Percentiles rank a stretch among this genome's conserved stretches.
phyloP scores from a whole-genome alignment of 768 basidiomycete genomes.

The Psilocybe azurescens region DNA sequence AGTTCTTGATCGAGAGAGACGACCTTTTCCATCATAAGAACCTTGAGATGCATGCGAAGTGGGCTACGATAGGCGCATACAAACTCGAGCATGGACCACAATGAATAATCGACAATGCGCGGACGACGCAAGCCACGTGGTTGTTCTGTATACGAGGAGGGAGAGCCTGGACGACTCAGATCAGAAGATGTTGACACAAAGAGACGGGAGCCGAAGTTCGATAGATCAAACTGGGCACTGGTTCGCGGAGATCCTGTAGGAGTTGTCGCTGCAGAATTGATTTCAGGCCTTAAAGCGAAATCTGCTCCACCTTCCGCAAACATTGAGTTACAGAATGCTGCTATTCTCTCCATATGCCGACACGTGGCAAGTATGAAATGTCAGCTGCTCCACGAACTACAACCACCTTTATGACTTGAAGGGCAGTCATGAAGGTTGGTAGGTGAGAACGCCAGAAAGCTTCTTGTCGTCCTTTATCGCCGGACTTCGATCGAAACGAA shows the following conservation, averaged over 20 bases:
- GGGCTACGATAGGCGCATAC: slow-evolving; percentile 67
- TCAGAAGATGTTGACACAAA: slow-evolving; percentile 31
- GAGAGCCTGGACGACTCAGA: slow-evolving; percentile 30
- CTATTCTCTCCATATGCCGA: slow-evolving; percentile 69
- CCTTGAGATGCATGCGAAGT: slow-evolving; percentile 66
- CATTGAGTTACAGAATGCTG: slow-evolving; percentile 51
- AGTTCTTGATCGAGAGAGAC: slow-evolving; percentile 58
- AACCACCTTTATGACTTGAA: slow-evolving; percentile 74
- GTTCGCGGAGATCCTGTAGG: slow-evolving; percentile 56
- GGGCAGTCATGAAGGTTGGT: slow-evolving; percentile 50
- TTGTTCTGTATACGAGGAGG: slow-evolving; percentile 22
- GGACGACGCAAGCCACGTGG: slow-evolving; percentile 39
- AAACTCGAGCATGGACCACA: slow-evolving; percentile 77
- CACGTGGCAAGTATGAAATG: slow-evolving; percentile 50
- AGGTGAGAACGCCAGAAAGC: slow-evolving; percentile 37
- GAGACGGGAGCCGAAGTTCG: slow-evolving; percentile 22
- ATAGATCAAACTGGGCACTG: slow-evolving; percentile 43
- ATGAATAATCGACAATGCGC: slow-evolving; percentile 69
- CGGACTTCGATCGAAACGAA: slow-evolving; percentile 47
- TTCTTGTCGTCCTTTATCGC: slow-evolving; percentile 19
- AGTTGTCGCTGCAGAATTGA: slow-evolving; percentile 53
- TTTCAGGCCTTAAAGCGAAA: slow-evolving; percentile 55
- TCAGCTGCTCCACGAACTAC: slow-evolving; percentile 67
- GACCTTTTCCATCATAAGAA: slow-evolving; percentile 70
- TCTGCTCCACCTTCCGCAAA: slow-evolving; percentile 63